phyloP scores from a whole-genome alignment of 2,329 filamentous ascomycete species.

The Colletotrichum coccodes region DNA sequence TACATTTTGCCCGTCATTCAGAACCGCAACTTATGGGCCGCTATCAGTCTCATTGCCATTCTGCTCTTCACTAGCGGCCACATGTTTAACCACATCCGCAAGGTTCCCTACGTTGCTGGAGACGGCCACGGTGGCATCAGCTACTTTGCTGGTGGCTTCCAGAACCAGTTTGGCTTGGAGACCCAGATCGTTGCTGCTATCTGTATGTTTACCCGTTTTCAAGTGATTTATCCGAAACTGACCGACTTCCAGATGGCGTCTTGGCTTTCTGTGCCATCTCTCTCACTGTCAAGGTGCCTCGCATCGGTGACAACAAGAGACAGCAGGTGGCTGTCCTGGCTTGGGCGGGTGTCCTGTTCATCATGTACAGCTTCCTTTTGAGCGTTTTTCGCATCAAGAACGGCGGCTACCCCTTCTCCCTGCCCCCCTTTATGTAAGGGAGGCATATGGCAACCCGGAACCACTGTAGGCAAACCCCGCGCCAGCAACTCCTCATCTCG shows the following conservation, averaged over 20 bases:
- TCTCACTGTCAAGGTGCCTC: slow-evolving; percentile 92
- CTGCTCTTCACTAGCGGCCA: slow-evolving; percentile 95
- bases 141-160: slow-evolving; percentile 93
- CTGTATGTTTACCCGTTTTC: slow-evolving; percentile 71
- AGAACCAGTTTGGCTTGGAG: slow-evolving; percentile 92
- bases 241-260: slow-evolving; percentile 65
- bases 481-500: background rate
- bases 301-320: slow-evolving; percentile 78
- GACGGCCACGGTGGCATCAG: slow-evolving; percentile 86
- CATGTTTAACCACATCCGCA: slow-evolving; percentile 99
- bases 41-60: slow-evolving; percentile 86
- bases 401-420: slow-evolving; percentile 89
- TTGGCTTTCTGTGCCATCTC: slow-evolving; percentile 91
- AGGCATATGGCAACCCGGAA: background rate
- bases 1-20: slow-evolving; percentile 85
- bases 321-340: slow-evolving; percentile 86
- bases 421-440: slow-evolving; percentile 84
- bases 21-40: slow-evolving; percentile 95
- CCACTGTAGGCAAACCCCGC: background rate
- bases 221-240: slow-evolving; percentile 48
- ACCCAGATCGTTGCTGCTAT: slow-evolving; percentile 94
- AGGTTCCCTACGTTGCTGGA: slow-evolving; percentile 89
- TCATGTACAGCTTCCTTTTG: slow-evolving; percentile 93
- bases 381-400: slow-evolving; percentile 97
- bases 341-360: slow-evolving; percentile 81